Conservation (phyloP, 495 filamentous ascomycete species). For the Elasticomyces elasticus region DNA sequence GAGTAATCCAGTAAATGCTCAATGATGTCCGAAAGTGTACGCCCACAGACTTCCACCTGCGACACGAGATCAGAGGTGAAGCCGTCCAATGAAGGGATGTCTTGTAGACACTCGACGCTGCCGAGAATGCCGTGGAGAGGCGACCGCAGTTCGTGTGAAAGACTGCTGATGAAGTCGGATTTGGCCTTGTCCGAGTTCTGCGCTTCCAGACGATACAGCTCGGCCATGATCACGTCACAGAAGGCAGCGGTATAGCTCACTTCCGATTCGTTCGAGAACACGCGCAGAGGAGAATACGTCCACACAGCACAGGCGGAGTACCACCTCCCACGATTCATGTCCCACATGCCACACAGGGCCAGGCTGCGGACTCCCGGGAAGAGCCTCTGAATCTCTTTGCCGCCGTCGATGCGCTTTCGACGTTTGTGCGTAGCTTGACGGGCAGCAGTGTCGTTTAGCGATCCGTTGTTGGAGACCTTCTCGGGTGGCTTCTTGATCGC, state of each 20-base stretch:
- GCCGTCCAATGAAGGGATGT: constrained; percentile 14
- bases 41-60: constrained; percentile 25
- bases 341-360: constrained; percentile 1
- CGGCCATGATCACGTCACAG: constrained; percentile 24
- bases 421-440: neutral
- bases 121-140: constrained; percentile 27
- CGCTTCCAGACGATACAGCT: constrained; percentile 21
- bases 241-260: constrained; percentile 13
- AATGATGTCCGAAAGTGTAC: constrained; percentile 28
- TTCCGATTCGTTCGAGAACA: constrained; percentile 17
- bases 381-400: constrained; percentile 5
- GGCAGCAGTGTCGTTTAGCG: neutral
- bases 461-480: neutral
- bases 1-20: constrained; percentile 26
- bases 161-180: constrained; percentile 20
- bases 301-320: constrained; percentile 14
- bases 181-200: constrained; percentile 23
- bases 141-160: constrained; percentile 24
- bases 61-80: constrained; percentile 22
- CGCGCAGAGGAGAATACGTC: constrained; percentile 13
- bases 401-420: constrained; percentile 7
- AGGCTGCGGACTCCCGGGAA: constrained; percentile 14
- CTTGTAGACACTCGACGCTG: constrained; percentile 26
- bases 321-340: constrained; percentile 9
- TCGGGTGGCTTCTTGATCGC: too few species aligned